These are phyloP conservation scores for Fusarium pilosicola DNA, from an alignment of 2,329 filamentous ascomycete genomes.

Conservation along the genomic window DNA sequence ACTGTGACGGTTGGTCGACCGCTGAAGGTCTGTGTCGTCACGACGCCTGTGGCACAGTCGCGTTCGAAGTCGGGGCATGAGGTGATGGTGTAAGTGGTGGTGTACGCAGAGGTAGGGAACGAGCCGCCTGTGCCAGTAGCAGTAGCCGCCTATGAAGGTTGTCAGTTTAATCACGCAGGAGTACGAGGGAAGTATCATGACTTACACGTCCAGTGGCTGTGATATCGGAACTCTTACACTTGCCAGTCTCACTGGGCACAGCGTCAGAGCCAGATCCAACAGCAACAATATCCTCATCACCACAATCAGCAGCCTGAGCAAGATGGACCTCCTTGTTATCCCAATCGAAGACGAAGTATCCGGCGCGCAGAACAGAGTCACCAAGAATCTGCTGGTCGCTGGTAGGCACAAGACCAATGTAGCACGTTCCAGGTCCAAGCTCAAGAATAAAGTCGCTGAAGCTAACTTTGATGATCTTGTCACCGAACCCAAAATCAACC, in stretches of 20 bases:
- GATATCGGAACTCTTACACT: constrained; percentile 49
- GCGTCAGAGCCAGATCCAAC: constrained; percentile 48
- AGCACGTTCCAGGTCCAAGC: constrained; percentile 51
- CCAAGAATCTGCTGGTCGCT: constrained; percentile 57
- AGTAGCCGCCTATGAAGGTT: not conserved
- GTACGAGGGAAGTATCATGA: not conserved
- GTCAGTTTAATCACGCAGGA: not conserved
- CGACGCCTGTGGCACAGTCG: constrained; percentile 39
- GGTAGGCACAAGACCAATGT: constrained; percentile 54
- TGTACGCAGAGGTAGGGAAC: constrained; percentile 35
- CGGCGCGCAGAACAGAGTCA: constrained; percentile 55
- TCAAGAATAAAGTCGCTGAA: constrained; percentile 62
- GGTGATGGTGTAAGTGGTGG: constrained; percentile 45
- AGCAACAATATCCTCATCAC: constrained; percentile 51
- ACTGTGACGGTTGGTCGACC: constrained; percentile 33
- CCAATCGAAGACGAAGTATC: constrained; percentile 60
- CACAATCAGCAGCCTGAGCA: constrained; percentile 55
- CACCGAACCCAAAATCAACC: constrained; percentile 60
- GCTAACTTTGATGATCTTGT: constrained; percentile 54
- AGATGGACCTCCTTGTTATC: constrained; percentile 55
- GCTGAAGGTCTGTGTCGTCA: constrained; percentile 42
- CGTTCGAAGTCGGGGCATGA: constrained; percentile 39
- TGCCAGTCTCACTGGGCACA: constrained; percentile 49
- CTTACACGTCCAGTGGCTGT: constrained; percentile 15
- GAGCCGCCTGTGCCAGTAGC: constrained; percentile 7